A percentile compares a stretch with the other conserved stretches of the same genome.
phyloP scores from a whole-genome alignment of 1,284 basidiomycete genomes.

The Phlebopus sp. region DNA sequence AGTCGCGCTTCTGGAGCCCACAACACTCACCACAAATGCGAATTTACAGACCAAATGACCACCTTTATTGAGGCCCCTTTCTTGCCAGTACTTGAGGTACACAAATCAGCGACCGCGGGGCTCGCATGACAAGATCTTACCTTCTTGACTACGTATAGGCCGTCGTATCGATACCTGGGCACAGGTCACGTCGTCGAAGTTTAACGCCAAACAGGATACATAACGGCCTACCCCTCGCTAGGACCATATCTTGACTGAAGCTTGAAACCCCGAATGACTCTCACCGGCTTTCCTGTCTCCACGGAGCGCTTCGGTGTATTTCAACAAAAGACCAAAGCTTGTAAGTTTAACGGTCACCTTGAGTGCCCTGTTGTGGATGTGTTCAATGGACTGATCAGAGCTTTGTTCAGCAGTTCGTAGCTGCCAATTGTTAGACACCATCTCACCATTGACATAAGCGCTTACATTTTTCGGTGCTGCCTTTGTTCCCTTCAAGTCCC shows the following conservation, averaged over 20 bases:
- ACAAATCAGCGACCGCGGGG: not conserved
- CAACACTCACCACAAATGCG: slow-evolving; percentile 59
- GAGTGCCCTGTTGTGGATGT: slow-evolving; percentile 65
- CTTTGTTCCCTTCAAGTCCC: slow-evolving; percentile 79
- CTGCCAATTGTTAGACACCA: slow-evolving; percentile 36
- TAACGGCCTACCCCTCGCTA: slow-evolving; percentile 57
- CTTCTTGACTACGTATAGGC: slow-evolving; percentile 75
- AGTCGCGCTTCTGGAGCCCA: not conserved
- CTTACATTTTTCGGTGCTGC: slow-evolving; percentile 72
- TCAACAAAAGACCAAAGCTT: not conserved
- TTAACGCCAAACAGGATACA: not conserved
- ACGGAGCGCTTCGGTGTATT: slow-evolving; percentile 52
- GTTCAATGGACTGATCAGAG: slow-evolving; percentile 74
- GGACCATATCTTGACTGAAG: slow-evolving; percentile 67
- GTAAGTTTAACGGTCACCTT: slow-evolving; percentile 38
- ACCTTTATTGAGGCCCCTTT: slow-evolving; percentile 57
- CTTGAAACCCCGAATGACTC: slow-evolving; percentile 83
- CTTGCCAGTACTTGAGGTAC: slow-evolving; percentile 59
- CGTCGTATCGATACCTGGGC: slow-evolving; percentile 78
- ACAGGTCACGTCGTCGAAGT: not conserved
- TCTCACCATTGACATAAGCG: not conserved
- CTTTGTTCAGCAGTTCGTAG: slow-evolving; percentile 83
- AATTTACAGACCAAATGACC: slow-evolving; percentile 78
- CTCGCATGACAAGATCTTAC: slow-evolving; percentile 30
- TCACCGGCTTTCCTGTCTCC: slow-evolving; percentile 71